phyloP scores from a whole-genome alignment of 2,329 filamentous ascomycete genomes.

The Arthrinium phaeospermum region DNA sequence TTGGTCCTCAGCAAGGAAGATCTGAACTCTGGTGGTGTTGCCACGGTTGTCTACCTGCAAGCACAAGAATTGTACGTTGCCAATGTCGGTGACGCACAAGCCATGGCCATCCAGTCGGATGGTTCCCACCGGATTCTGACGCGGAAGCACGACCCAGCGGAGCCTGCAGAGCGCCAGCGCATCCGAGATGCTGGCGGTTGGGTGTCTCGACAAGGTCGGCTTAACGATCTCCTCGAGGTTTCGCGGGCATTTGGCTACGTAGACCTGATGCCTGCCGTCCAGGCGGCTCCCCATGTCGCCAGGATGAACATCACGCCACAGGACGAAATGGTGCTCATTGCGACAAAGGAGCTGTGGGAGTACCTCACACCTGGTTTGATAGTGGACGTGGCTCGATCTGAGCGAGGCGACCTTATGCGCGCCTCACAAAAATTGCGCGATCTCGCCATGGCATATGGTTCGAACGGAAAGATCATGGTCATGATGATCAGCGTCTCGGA shows the following conservation, averaged over 20 bases:
- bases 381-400: constrained; percentile 87
- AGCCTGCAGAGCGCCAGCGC: constrained; percentile 80
- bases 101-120: constrained; percentile 91
- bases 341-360: constrained; percentile 93
- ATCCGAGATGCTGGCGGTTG: constrained; percentile 95
- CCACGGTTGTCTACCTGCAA: constrained; percentile 88
- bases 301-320: constrained; percentile 81
- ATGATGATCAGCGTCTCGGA: constrained; percentile 97
- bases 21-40: constrained; percentile 86
- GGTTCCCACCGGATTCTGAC: constrained; percentile 84
- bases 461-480: constrained; percentile 95
- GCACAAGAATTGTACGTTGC: constrained; percentile 91
- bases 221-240: constrained; percentile 90
- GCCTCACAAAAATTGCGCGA: constrained; percentile 94
- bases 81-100: constrained; percentile 94
- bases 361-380: constrained; percentile 88
- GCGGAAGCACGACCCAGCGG: constrained; percentile 90
- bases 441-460: constrained; percentile 93
- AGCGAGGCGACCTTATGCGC: constrained; percentile 89
- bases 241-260: constrained; percentile 96
- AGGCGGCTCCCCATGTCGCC: constrained; percentile 84
- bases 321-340: constrained; percentile 92
- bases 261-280: constrained; percentile 88
- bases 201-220: constrained; percentile 90
- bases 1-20: constrained; percentile 88